Evolutionary conservation across 2,329 filamentous ascomycete species (phyloP), one percentile per base, ranked within the genome.

Genomic region (Penicillium nordicum): DNA sequence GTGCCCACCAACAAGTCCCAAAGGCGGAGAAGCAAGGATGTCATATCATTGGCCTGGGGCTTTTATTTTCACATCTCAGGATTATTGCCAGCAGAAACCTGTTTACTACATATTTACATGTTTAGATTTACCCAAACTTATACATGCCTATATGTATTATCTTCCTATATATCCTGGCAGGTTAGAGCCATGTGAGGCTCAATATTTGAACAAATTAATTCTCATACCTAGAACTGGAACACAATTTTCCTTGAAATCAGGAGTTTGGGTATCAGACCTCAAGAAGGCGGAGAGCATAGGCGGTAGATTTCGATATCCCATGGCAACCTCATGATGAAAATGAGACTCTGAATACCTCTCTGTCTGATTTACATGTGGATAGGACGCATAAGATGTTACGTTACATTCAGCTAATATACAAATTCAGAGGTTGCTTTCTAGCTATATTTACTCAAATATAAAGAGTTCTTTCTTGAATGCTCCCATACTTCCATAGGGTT

Each of bases 231-330:
- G 27, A 4, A 14, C 14, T 21, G 11, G 11, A 21, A 30, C 10
- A 21, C 11, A 5, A 4, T 14, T 18, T 8, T 11, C 11, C 7
- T 21, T 32, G 27, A 21, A 14, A 21, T 14, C 5, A 43, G 11
- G 42, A 32, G 6, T 4, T 29, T 43, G 16, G 2, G 5, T 42
- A 25, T 29, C n/a, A 45, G n/a, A 57, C 37, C 9, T 36, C 5
- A 21, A 36, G 16, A 55, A n/a, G 53, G 59, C 62, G 54, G 58
- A 55, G 45, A 53, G 54, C 50, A 56, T 3, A 55, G 59, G 59
- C 27, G 27, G 16, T n/a, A 14, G 21, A 32, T 21, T 6, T 14
- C n/a, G 43, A 21, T 45, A 45, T 63, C 59, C 48, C 56, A 59
- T 57, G 63, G 49, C 42, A 25, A 36, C 45, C 42, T 54, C 56